These are phyloP conservation scores for Microbotryomycetes sp. DNA, from an alignment of 1,284 basidiomycete species.

Conservation along the genomic window DNA sequence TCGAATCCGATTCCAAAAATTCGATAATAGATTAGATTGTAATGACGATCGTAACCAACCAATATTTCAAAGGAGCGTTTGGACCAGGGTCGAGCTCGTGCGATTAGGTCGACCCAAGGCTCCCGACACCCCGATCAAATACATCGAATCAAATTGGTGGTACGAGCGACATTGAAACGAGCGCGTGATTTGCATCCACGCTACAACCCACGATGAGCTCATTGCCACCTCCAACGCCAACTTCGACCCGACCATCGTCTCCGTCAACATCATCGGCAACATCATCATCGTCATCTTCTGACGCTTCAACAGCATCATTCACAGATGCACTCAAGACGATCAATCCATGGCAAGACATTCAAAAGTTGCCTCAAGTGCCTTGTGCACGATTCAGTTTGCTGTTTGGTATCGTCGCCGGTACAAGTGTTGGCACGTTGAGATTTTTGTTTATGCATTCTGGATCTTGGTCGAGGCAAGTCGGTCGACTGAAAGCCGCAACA, in stretches of 20 bases:
- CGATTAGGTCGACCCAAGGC: no score
- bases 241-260: background rate
- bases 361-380: constrained; percentile 25
- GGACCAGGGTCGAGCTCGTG: no score
- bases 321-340: constrained; percentile 26
- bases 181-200: no score
- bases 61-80: no score
- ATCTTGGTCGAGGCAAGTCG: constrained; percentile 2
- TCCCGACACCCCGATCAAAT: no score
- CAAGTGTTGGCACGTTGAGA: constrained; percentile 19
- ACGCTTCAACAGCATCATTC: constrained; percentile 12
- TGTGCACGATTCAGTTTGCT: constrained; percentile 27
- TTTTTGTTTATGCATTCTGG: constrained; percentile 21
- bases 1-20: background rate
- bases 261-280: background rate
- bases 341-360: constrained; percentile 25
- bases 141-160: no score
- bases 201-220: no score
- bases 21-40: no score
- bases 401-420: constrained; percentile 32
- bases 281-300: background rate
- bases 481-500: background rate
- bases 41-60: no score
- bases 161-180: no score
- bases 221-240: no score